Evolutionary conservation across 805 yeast genomes (phyloP).

Genomic region (Maudiozyma serrabonitensis): DNA sequence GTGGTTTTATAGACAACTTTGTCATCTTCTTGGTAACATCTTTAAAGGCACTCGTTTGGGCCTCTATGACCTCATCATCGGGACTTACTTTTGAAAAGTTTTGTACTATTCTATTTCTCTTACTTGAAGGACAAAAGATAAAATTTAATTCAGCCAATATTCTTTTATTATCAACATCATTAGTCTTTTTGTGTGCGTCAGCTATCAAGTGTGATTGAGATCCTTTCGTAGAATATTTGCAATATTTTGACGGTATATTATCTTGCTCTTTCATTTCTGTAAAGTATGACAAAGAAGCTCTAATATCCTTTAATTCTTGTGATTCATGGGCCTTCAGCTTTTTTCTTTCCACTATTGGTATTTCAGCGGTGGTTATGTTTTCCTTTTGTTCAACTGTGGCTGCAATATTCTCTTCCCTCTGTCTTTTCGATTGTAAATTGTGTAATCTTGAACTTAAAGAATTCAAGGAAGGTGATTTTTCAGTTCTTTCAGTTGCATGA

Average conservation of each 20-base stretch:
- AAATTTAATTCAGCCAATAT: slow-evolving; percentile 23
- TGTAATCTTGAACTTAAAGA: slow-evolving; percentile 1
- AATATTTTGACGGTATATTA: too few species aligned
- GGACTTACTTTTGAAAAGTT: slow-evolving; percentile 71
- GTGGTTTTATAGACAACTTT: background rate
- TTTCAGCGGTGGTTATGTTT: background rate
- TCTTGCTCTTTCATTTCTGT: background rate
- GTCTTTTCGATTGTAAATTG: background rate
- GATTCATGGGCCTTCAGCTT: background rate
- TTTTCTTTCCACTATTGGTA: background rate
- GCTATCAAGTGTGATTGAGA: too few species aligned
- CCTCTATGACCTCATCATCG: slow-evolving; percentile 58
- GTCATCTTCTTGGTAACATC: slow-evolving; percentile 19
- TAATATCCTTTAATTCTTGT: background rate
- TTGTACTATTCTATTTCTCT: slow-evolving; percentile 31
- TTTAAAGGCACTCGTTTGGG: slow-evolving; percentile 43
- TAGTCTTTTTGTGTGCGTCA: too few species aligned
- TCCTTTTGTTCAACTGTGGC: background rate
- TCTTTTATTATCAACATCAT: background rate
- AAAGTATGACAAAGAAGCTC: background rate
- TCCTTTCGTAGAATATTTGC: too few species aligned
- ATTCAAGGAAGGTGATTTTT: background rate
- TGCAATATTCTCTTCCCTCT: background rate
- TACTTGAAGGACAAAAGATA: slow-evolving; percentile 30
- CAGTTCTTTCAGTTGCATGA: too few species aligned